Evolutionary conservation across 1,284 basidiomycete genomes (phyloP).

Genomic region (Chalciporus piperatoides): DNA sequence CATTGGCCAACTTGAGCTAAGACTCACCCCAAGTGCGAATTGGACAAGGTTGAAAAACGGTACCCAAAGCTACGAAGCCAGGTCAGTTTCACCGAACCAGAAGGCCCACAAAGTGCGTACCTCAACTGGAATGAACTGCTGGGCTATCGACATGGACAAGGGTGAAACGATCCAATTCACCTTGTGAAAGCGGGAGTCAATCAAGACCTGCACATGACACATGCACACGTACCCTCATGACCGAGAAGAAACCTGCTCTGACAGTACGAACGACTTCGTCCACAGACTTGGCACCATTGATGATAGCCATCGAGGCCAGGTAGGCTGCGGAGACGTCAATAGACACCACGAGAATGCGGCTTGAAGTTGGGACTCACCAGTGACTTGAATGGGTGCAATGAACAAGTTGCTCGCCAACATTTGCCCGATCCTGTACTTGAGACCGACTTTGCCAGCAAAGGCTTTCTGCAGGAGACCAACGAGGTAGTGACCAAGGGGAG

Average conservation of each 20-base stretch:
- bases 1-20: background rate
- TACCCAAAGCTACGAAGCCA: conserved; percentile 28
- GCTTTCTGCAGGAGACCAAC: conserved; percentile 68
- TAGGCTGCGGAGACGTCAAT: conserved; percentile 43
- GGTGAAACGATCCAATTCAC: conserved; percentile 31
- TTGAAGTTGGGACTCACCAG: conserved; percentile 44
- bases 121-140: conserved; percentile 34
- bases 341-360: background rate
- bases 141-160: conserved; percentile 33
- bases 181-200: conserved; percentile 17
- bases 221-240: conserved; percentile 56
- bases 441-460: conserved; percentile 74
- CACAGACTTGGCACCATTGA: conserved; percentile 73
- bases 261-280: conserved; percentile 70
- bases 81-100: conserved; percentile 10
- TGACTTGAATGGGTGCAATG: conserved; percentile 73
- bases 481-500: conserved; percentile 76
- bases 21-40: conserved; percentile 25
- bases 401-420: conserved; percentile 78
- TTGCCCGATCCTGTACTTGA: conserved; percentile 66
- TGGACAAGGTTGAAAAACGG: conserved; percentile 33
- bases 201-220: conserved; percentile 1
- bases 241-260: conserved; percentile 69
- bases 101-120: conserved; percentile 12
- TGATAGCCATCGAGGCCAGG: conserved; percentile 78